These are phyloP conservation scores for Filosporella fistucella DNA, from an alignment of 495 filamentous ascomycete genomes.

Conservation along the genomic window DNA sequence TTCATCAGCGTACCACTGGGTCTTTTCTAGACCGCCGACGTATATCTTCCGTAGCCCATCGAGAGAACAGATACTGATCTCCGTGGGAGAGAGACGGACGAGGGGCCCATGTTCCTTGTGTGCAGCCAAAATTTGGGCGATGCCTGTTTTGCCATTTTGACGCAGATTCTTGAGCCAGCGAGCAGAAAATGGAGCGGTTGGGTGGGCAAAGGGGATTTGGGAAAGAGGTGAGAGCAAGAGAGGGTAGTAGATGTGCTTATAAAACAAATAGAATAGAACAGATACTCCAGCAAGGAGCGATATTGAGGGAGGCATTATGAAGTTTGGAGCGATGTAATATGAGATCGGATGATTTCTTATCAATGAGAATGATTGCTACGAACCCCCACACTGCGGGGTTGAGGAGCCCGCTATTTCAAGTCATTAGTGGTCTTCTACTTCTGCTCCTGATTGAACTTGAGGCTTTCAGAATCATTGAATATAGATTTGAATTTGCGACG, in stretches of 20 bases:
- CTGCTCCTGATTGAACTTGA: no score
- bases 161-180: slow-evolving; percentile 42
- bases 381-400: no score
- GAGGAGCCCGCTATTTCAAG: no score
- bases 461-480: no score
- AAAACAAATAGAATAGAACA: slow-evolving; percentile 25
- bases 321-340: no score
- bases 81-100: slow-evolving; percentile 54
- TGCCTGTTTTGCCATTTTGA: background rate
- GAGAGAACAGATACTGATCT: slow-evolving; percentile 58
- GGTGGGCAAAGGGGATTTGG: slow-evolving; percentile 61
- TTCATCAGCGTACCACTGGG: slow-evolving; percentile 65
- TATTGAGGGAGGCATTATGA: no score
- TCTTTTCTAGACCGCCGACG: slow-evolving; percentile 58
- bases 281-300: no score
- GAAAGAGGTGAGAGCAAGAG: slow-evolving; percentile 59
- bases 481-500: no score
- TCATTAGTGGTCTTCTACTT: no score
- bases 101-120: slow-evolving; percentile 38
- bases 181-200: slow-evolving; percentile 49
- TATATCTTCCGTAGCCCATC: slow-evolving; percentile 66
- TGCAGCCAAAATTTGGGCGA: background rate
- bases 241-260: slow-evolving; percentile 56
- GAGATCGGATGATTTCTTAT: no score
- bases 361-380: no score